Conservation (phyloP, 805 yeast species). For the Starmerella tilneyi region DNA sequence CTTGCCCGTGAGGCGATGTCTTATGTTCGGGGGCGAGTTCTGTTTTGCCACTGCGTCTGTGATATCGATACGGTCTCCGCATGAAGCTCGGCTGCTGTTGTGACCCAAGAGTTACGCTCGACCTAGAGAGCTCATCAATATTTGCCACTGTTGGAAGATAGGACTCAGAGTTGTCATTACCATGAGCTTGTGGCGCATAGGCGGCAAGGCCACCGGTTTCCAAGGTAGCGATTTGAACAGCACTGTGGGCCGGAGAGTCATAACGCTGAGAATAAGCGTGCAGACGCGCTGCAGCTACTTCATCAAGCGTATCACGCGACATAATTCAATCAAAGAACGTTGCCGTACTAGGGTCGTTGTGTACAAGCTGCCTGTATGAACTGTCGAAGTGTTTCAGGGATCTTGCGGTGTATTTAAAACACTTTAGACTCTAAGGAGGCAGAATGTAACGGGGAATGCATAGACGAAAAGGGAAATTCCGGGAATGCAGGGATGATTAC, state of each 20-base stretch:
- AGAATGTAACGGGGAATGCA: not conserved
- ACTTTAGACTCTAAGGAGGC: slow-evolving; percentile 1
- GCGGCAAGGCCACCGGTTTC: no score
- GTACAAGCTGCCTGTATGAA: no score
- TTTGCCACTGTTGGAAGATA: not conserved
- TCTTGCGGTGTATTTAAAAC: slow-evolving; percentile 1
- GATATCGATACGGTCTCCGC: slow-evolving; percentile 2
- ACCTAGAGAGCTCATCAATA: not conserved
- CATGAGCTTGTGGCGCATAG: no score
- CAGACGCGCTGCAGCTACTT: not conserved
- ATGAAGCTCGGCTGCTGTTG: slow-evolving; percentile 3
- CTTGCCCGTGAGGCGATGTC: no score
- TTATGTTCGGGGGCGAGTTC: not conserved
- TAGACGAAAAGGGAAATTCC: no score
- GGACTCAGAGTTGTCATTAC: not conserved
- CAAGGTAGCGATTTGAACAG: no score
- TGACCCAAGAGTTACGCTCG: not conserved
- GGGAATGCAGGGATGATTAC: no score
- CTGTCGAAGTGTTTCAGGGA: not conserved
- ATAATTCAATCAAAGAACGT: not conserved
- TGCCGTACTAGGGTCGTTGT: no score
- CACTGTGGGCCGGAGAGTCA: no score
- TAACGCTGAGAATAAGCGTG: not conserved
- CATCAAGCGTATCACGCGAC: not conserved
- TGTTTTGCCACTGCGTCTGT: not conserved